Base-by-base conservation (phyloP, 2,329 filamentous ascomycete species). In the Apiospora phragmitis region DNA sequence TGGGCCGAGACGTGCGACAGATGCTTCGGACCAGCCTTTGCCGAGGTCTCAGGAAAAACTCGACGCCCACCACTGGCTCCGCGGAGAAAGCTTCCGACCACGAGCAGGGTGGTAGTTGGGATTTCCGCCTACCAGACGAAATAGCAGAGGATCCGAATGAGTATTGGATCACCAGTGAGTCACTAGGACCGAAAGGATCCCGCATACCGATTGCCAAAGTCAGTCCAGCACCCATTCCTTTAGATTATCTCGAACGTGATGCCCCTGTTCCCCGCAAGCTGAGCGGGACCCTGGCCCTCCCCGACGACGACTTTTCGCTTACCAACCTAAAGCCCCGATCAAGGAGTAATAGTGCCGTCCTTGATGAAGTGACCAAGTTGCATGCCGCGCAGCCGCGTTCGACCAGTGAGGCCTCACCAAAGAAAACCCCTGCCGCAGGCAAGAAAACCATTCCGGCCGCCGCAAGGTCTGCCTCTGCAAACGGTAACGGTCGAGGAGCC, bases 131-230 rank as follows among this genome's bases (percentile, higher is more conserved):
- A 26, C 92, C 93, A 1, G 93, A 95, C 75, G 94, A 97, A 78
- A 92, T 93, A 72, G 91, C 92, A 62, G 84, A 89, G 75, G 85
- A 88, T 79, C 81, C 88, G 77, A 83, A 82, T 51, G 84, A 84
- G 69, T 90, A 89, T 73, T 88, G 85, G 76, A 80, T 85, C 75
- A 81, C 83, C 77, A 88, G 81, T 81, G 88, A 75, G 74, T 83
- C 79, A 73, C 45, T 68, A 18, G 71, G 69, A 67, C 86, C 79
- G 77, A 92, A 87, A 82, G 88, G 85, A 83, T 97, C 95, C 62
- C 91, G 94, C 69, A 98, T 99, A 78, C 96, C 96, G 1, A 87
- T 98, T 47, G 91, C 94, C 41, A 95, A 94, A 76, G 85, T 88
- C 18, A 97, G 94, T 78, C 92, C 93, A 2, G 88, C 90, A 26